A percentile compares a stretch with the other conserved stretches of the same genome.
Conservation (phyloP, 2,329 filamentous ascomycete genomes). For the Alternaria sp. region DNA sequence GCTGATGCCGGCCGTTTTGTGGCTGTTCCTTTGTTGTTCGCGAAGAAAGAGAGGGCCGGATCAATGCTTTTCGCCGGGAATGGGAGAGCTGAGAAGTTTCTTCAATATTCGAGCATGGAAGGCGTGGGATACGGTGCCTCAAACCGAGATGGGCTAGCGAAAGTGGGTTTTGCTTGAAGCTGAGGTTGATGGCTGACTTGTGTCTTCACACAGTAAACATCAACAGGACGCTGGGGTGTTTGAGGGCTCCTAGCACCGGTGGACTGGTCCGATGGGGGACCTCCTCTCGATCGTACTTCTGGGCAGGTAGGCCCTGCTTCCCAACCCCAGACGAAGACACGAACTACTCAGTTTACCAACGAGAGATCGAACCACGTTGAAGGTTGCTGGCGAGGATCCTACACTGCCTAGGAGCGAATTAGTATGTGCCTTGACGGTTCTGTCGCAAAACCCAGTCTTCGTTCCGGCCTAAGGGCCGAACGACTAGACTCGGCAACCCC, state of each 20-base stretch:
- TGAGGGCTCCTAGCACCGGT: conserved; percentile 22
- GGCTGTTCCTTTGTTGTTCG: not conserved
- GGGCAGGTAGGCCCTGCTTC: conserved; percentile 1
- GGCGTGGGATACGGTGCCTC: not conserved
- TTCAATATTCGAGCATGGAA: not conserved
- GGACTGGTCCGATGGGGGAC: conserved; percentile 13
- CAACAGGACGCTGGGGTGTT: not conserved
- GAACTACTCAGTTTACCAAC: not conserved
- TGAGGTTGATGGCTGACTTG: not conserved
- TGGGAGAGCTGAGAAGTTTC: not conserved
- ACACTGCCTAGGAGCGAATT: not conserved
- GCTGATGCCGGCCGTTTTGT: not conserved
- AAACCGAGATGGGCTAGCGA: not conserved
- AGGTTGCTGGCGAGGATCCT: not conserved
- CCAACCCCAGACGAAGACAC: not conserved
- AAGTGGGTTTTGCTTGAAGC: not conserved
- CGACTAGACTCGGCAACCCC: not conserved
- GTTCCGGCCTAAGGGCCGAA: not conserved
- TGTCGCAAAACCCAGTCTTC: not conserved
- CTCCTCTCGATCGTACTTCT: conserved; percentile 18
- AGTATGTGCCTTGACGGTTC: not conserved
- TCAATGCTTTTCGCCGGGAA: not conserved
- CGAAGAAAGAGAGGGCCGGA: not conserved
- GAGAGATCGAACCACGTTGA: not conserved
- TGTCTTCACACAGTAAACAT: not conserved